These are phyloP conservation scores for Bombardia bombarda DNA, from an alignment of 495 filamentous ascomycete species.

Conservation along the genomic window DNA sequence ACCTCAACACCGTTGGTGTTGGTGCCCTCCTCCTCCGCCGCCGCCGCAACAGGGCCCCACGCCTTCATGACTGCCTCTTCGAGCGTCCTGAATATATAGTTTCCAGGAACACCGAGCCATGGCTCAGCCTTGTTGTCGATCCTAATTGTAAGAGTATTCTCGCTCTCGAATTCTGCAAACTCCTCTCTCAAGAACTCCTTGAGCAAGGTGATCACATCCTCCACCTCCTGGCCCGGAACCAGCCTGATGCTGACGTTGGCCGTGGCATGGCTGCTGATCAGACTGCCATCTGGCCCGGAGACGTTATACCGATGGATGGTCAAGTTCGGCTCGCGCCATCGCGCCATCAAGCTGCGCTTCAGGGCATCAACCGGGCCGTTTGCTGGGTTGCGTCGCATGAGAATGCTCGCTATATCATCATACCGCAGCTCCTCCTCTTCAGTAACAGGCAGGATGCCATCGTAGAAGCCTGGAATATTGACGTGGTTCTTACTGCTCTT, in stretches of 20 bases:
- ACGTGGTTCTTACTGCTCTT: slow-evolving; percentile 60
- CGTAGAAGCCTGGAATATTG: slow-evolving; percentile 70
- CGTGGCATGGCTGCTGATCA: slow-evolving; percentile 79
- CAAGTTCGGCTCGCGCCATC: slow-evolving; percentile 93
- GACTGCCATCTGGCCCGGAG: slow-evolving; percentile 74
- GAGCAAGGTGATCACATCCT: slow-evolving; percentile 59
- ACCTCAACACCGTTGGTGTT: too few relatives aligned
- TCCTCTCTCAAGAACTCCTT: slow-evolving; percentile 59
- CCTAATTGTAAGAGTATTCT: slow-evolving; percentile 71
- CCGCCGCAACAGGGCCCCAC: slow-evolving; percentile 54
- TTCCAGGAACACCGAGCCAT: slow-evolving; percentile 89
- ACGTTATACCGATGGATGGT: slow-evolving; percentile 92
- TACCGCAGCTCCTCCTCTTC: slow-evolving; percentile 73
- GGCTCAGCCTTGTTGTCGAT: slow-evolving; percentile 92
- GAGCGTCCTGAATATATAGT: slow-evolving; percentile 82
- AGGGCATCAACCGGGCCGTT: slow-evolving; percentile 59
- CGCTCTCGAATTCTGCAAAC: slow-evolving; percentile 63
- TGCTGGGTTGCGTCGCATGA: slow-evolving; percentile 61
- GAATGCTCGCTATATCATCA: slow-evolving; percentile 67
- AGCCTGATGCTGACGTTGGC: slow-evolving; percentile 84
- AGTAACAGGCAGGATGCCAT: slow-evolving; percentile 68
- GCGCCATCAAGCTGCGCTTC: slow-evolving; percentile 73
- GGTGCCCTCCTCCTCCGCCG: neutral
- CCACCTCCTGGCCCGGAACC: slow-evolving; percentile 83
- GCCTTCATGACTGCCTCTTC: slow-evolving; percentile 78